Base-by-base conservation (phyloP, 192 early-diverging fungal genomes). In the Cetraspora pellucida region DNA sequence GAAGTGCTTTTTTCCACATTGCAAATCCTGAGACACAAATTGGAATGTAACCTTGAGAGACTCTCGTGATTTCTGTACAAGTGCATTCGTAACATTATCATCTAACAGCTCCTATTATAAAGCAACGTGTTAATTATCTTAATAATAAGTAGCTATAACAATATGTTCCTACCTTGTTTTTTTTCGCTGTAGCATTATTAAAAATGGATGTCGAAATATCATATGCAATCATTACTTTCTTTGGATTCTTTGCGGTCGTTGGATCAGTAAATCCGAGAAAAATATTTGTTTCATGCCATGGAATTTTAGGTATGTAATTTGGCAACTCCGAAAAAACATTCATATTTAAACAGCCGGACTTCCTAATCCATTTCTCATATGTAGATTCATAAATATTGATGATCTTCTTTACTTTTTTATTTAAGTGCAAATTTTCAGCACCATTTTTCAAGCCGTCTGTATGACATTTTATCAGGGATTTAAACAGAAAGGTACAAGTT, bases 331-430 rank as follows among this genome's bases (percentile, higher is more conserved):
- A 65, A 43, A 65, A 65, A 9, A 16, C 37, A 17, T 43, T 65
- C 16, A 37, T 65, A 37, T 30, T 14, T 19, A 65, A 65, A 43
- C 30, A 65, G 43, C 11, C 31, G 19, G 63, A n/a, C 10, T 65
- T 65, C 19, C 5, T 16, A n/a, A 28, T 37, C 63, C 63, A 65
- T 17, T 30, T 65, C 31, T 65, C 19, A 23, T 65, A 65, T 44
- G 63, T 37, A 19, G 37, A 65, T 21, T 65, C 63, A 65, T 65
- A 65, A 65, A 65, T 44, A 37, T 6, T 17, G 31, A 65, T 43
- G 31, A 31, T 31, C 16, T 65, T 65, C n/a, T 65, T 65, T 37
- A 65, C 19, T 43, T 30, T 10, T 65, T 30, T 13, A 43, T 65
- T 37, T 3, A 9, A 28, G 31, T 17, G 7, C 21, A 43, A 5